phyloP scores from a whole-genome alignment of 805 yeast genomes.

The Starmerella bombicola region DNA sequence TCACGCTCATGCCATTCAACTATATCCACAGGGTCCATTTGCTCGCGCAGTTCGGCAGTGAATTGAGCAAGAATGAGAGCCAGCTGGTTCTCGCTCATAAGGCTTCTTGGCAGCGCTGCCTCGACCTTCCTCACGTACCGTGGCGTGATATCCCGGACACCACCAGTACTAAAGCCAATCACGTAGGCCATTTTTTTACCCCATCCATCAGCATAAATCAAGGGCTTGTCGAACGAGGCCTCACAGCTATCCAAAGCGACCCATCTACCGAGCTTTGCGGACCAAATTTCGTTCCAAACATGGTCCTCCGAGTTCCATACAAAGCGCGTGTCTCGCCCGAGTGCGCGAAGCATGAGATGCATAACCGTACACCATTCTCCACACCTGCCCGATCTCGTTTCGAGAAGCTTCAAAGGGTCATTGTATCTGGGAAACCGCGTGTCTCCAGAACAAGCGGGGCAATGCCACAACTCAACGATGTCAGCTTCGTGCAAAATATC shows the following conservation, averaged over 20 bases:
- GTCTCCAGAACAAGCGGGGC: constrained; percentile 37
- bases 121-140: constrained; percentile 45
- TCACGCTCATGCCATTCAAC: constrained; percentile 20
- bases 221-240: constrained; percentile 69
- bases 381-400: constrained; percentile 65
- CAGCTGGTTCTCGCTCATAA: constrained; percentile 31
- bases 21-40: constrained; percentile 18
- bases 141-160: constrained; percentile 54
- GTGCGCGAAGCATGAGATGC: constrained; percentile 51
- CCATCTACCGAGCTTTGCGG: constrained; percentile 53
- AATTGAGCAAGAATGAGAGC: constrained; percentile 26
- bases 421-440: constrained; percentile 69
- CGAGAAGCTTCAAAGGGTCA: constrained; percentile 48
- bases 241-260: constrained; percentile 81
- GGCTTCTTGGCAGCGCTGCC: constrained; percentile 38
- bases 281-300: constrained; percentile 86
- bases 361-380: constrained; percentile 94
- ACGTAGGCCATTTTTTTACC: constrained; percentile 87
- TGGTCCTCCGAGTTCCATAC: constrained; percentile 89
- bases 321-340: constrained; percentile 55
- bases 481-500: constrained; percentile 44
- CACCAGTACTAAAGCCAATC: constrained; percentile 49
- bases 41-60: constrained; percentile 15
- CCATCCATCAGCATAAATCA: constrained; percentile 72
- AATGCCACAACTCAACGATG: constrained; percentile 51